Conservation (phyloP, 352 stramenopile species). For the Plasmopara halstedii region DNA sequence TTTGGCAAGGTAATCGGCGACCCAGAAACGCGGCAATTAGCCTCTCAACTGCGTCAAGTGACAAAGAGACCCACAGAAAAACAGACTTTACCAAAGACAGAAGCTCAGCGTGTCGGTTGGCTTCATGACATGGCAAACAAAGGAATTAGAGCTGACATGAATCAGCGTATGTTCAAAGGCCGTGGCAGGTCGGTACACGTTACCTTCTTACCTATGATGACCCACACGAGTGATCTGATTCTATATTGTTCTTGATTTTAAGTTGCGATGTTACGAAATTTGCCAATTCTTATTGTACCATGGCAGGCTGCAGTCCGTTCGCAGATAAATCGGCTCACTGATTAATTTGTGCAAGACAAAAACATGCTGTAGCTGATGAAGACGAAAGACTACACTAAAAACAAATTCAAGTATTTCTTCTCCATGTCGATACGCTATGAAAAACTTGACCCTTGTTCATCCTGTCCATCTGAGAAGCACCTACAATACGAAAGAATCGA, state of each 20-base stretch:
- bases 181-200: slow-evolving; percentile 44
- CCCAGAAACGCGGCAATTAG: slow-evolving; percentile 43
- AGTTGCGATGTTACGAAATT: slow-evolving; percentile 83
- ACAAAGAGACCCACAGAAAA: slow-evolving; percentile 64
- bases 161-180: slow-evolving; percentile 77
- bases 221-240: too few relatives aligned
- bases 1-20: slow-evolving; percentile 57
- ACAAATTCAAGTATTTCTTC: too few relatives aligned
- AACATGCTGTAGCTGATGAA: slow-evolving; percentile 8
- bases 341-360: slow-evolving; percentile 3
- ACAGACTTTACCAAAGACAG: slow-evolving; percentile 56
- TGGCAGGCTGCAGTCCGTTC: slow-evolving; percentile 79
- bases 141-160: slow-evolving; percentile 63
- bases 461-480: too few relatives aligned
- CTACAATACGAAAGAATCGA: too few relatives aligned
- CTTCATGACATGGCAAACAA: slow-evolving; percentile 63
- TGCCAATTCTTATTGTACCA: slow-evolving; percentile 77
- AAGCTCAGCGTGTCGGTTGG: slow-evolving; percentile 74
- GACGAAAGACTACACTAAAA: too few relatives aligned
- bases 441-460: neutral
- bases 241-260: too few relatives aligned
- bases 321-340: slow-evolving; percentile 78
- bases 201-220: slow-evolving; percentile 7
- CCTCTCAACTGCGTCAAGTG: slow-evolving; percentile 52
- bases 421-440: too few relatives aligned